Evolutionary conservation across 129 eudicot genomes (phyloP).

Genomic region (Artemisia argyi): DNA sequence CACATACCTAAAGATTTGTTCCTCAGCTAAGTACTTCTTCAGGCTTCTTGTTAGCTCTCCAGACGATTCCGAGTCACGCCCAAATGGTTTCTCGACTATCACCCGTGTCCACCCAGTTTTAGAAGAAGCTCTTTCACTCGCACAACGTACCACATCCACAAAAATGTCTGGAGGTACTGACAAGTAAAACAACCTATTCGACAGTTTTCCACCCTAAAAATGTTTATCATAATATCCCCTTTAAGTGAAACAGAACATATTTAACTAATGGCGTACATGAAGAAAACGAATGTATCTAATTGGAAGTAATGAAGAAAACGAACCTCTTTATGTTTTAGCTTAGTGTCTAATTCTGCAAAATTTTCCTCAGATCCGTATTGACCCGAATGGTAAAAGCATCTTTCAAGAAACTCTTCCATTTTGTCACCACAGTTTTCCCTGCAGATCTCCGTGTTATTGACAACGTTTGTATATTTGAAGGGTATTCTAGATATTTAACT

Average conservation of each 20-base stretch:
- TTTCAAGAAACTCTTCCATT: conserved; percentile 66
- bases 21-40: conserved; percentile 76
- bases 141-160: conserved; percentile 86
- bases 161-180: conserved; percentile 92
- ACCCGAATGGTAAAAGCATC: conserved; percentile 93
- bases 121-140: conserved; percentile 77
- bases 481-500: not conserved
- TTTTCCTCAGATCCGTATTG: conserved; percentile 75
- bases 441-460: conserved; percentile 11
- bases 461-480: not conserved
- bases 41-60: conserved; percentile 75
- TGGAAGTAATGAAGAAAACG: not conserved
- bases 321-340: conserved; percentile 78
- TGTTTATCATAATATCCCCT: not conserved
- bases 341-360: conserved; percentile 58
- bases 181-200: conserved; percentile 85
- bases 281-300: not conserved
- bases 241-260: not conserved
- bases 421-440: conserved; percentile 90
- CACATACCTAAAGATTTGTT: conserved; percentile 86
- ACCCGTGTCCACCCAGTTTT: conserved; percentile 93
- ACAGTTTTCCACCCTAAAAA: conserved; percentile 53
- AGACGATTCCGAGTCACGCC: conserved; percentile 85
- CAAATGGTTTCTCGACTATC: conserved; percentile 96
- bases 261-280: too few relatives aligned